Conservation (phyloP, 2,329 filamentous ascomycete genomes). For the Tolypocladium album region DNA sequence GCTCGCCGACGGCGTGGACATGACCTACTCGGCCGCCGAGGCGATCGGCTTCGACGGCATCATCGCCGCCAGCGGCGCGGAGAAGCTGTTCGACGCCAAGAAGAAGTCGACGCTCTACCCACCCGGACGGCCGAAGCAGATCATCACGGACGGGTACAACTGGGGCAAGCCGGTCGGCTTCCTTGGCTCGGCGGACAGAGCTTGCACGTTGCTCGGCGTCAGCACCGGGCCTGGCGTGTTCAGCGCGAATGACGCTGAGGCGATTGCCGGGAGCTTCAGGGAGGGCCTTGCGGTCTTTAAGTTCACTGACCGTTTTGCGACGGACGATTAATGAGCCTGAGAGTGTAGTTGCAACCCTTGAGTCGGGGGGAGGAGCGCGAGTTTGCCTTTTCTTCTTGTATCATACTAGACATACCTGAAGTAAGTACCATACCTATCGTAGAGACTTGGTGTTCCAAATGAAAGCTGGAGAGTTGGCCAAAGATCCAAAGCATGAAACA, state of each 20-base stretch:
- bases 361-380: neutral
- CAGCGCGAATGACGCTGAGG: constrained; percentile 17
- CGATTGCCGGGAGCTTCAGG: constrained; percentile 35
- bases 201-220: constrained; percentile 33
- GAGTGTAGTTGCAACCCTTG: neutral
- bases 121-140: constrained; percentile 49
- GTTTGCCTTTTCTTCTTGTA: neutral
- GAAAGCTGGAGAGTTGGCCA: too few relatives aligned
- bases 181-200: constrained; percentile 32
- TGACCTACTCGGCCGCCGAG: constrained; percentile 55
- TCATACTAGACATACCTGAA: neutral
- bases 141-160: constrained; percentile 50
- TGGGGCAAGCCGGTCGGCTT: constrained; percentile 62
- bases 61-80: constrained; percentile 45
- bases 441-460: too few relatives aligned
- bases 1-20: constrained; percentile 41
- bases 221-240: constrained; percentile 30
- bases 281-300: constrained; percentile 53
- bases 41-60: constrained; percentile 53
- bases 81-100: constrained; percentile 35
- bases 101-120: constrained; percentile 48
- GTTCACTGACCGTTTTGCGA: constrained; percentile 52
- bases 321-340: constrained; percentile 28
- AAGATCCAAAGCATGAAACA: too few relatives aligned
- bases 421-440: too few relatives aligned